A percentile compares a stretch with the other conserved stretches of the same genome.
Evolutionary conservation across 164 flowering plant species (phyloP).

Genomic region (Aristolochia fimbriata): DNA sequence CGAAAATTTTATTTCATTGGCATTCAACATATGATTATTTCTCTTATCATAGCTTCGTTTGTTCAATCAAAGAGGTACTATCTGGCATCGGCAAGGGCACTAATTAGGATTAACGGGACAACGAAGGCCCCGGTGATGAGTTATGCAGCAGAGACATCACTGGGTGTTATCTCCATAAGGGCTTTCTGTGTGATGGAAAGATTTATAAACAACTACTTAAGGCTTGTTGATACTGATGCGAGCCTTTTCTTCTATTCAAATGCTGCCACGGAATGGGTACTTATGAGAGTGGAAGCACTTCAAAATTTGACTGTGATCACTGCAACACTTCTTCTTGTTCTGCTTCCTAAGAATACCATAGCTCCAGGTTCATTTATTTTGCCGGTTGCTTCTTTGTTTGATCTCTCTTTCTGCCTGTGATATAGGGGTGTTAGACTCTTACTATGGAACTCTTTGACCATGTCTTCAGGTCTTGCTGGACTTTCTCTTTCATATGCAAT

Average conservation of each 20-base stretch:
- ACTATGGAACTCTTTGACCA: too few species aligned
- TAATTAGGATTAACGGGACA: conserved; percentile 75
- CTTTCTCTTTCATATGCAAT: conserved; percentile 84
- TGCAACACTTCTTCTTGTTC: conserved; percentile 50
- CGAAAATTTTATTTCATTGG: background rate
- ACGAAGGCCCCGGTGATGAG: conserved; percentile 89
- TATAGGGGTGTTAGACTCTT: too few species aligned
- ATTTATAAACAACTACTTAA: conserved; percentile 46
- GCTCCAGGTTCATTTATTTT: conserved; percentile 42
- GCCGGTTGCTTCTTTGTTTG: too few species aligned
- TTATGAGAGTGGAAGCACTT: conserved; percentile 60
- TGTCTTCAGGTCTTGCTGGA: conserved; percentile 65
- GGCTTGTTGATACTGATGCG: conserved; percentile 65
- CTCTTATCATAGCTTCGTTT: conserved; percentile 1
- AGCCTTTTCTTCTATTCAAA: conserved; percentile 57
- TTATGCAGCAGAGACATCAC: conserved; percentile 71
- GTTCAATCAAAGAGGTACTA: conserved; percentile 41
- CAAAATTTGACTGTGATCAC: conserved; percentile 59
- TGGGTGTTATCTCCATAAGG: conserved; percentile 67
- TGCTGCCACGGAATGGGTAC: conserved; percentile 70
- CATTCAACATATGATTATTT: background rate
- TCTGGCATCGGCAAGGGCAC: conserved; percentile 59
- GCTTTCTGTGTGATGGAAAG: conserved; percentile 46
- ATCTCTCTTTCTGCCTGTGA: too few species aligned
- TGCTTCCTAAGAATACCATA: conserved; percentile 43